Conservation (phyloP, 148 eudicot genomes). For the Amaranthus cruentus region DNA sequence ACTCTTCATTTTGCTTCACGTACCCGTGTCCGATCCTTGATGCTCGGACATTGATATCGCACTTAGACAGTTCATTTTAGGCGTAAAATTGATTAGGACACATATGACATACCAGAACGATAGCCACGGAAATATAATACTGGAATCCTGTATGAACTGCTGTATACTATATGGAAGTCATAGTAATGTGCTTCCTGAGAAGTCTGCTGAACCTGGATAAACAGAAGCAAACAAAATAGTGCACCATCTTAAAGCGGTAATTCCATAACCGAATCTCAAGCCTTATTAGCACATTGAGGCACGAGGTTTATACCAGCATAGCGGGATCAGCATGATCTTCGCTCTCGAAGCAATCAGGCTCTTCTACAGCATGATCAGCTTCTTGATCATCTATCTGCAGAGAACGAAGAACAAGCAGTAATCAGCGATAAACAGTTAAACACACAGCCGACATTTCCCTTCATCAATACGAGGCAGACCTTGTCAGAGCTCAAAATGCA, state of each 20-base stretch:
- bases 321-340: constrained; percentile 50
- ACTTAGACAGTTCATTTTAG: too few species aligned
- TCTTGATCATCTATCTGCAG: constrained; percentile 38
- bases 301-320: constrained; percentile 40
- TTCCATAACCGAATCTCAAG: not conserved
- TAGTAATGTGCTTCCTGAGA: constrained; percentile 48
- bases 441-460: not conserved
- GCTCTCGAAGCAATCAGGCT: constrained; percentile 27
- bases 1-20: too few species aligned
- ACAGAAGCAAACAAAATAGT: constrained; percentile 5
- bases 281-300: not conserved
- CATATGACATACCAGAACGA: constrained; percentile 59
- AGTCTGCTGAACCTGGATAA: constrained; percentile 37
- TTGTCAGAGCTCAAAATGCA: constrained; percentile 40
- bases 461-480: constrained; percentile 37
- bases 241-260: constrained; percentile 4
- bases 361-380: constrained; percentile 21
- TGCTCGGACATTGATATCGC: too few species aligned
- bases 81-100: not conserved
- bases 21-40: too few species aligned
- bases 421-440: not conserved
- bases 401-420: constrained; percentile 3
- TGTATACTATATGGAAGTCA: constrained; percentile 85
- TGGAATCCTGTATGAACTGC: constrained; percentile 76
- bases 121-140: constrained; percentile 81